Conservation (phyloP, 352 stramenopile genomes). For the Globisporangium sylvaticum region DNA sequence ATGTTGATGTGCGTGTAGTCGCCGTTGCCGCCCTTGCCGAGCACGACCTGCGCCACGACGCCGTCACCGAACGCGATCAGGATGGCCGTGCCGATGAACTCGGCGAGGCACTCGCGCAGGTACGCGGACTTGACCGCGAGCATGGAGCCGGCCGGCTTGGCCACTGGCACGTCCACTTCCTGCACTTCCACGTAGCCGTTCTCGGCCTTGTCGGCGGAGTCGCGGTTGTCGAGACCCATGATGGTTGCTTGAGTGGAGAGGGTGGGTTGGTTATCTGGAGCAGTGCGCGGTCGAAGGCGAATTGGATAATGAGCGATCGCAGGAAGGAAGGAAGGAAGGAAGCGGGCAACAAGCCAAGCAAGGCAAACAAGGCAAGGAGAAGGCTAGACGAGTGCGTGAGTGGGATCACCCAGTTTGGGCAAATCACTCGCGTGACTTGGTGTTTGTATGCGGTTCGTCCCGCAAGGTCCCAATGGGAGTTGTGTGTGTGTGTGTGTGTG, state of each 20-base stretch:
- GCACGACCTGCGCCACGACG: slow-evolving; percentile 52
- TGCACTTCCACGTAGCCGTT: slow-evolving; percentile 10
- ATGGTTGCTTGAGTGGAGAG: background rate
- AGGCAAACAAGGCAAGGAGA: background rate
- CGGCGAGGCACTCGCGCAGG: slow-evolving; percentile 53
- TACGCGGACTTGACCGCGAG: slow-evolving; percentile 22
- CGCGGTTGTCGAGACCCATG: slow-evolving; percentile 12
- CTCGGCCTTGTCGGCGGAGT: slow-evolving; percentile 15
- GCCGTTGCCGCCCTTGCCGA: slow-evolving; percentile 40
- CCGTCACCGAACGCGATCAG: slow-evolving; percentile 52
- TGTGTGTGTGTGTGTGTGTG: background rate
- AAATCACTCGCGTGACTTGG: background rate
- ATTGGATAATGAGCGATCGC: slow-evolving; percentile 11
- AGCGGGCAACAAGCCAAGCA: no score
- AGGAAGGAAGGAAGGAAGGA: no score
- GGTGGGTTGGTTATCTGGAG: background rate
- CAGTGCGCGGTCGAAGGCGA: background rate
- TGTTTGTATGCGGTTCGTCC: slow-evolving; percentile 1
- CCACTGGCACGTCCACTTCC: slow-evolving; percentile 1
- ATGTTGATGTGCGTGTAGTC: slow-evolving; percentile 58
- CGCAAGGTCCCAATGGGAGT: no score
- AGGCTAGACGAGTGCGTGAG: background rate
- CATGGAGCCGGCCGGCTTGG: background rate
- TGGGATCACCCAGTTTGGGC: background rate
- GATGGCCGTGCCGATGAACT: slow-evolving; percentile 46